Evolutionary conservation across 192 early-diverging fungal genomes (phyloP), one percentile per base, ranked within the genome.

Genomic region (Coemansia sp.): DNA sequence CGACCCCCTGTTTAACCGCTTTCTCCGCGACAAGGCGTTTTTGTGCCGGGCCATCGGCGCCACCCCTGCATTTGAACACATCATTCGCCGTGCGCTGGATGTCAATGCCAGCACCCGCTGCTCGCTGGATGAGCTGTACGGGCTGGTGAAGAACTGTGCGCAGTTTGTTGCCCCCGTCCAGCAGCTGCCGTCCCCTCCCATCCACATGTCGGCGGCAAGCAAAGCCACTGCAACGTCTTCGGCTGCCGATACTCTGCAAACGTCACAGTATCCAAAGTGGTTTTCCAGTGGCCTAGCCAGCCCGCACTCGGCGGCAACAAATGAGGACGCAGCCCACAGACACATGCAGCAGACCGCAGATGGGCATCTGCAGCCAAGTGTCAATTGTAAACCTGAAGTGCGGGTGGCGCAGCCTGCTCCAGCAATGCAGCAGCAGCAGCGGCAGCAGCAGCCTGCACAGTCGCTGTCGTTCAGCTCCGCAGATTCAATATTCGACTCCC

Each of bases 1-100:
- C 5, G 93, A 95, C 54, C 82, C 87, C 6, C 86, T 90, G 17
- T 95, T 92, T 77, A 75, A 80, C 41, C 84, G 90, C 40, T 90
- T 82, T 60, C 54, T 83, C 6, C 60, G 72, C 34, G 79, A 90
- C 49, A 83, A 85, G 16, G 58, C 78, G 31, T 80, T 90, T 41
- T 54, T 90, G 23, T 79, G 78, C 47, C 70, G 76, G 18, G 87
- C 87, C 37, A 79, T 90, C 51, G 85, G 80, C 37, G 69, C 91
- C 14, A 87, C 88, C 2, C 61, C 64, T 42, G 81, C 85, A 39
- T 85, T 91, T n/a, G 80, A 84, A 38, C 66, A 81, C 18, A 85
- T 92, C 12, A 59, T 93, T 30, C 70, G 82, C 51, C 81, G 89
- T 18, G 82, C 88, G 32, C 84, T 93, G n/a, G 84, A 87, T 48